Conservation (phyloP, 1,139 yeast species). For the Suhomyces choctaworum region DNA sequence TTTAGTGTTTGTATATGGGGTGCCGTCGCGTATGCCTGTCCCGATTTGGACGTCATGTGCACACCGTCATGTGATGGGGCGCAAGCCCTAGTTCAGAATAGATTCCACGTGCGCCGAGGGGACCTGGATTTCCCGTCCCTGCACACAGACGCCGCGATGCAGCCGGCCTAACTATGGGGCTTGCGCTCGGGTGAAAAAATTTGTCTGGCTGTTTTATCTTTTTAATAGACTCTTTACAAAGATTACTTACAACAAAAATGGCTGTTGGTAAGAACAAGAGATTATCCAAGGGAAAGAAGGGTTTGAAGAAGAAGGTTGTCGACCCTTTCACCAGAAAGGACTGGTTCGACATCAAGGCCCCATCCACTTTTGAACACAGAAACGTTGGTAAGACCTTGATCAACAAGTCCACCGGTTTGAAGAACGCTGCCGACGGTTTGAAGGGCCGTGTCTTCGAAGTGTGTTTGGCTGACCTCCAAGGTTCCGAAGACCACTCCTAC, state of each 20-base stretch:
- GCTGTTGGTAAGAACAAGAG: conserved; percentile 98
- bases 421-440: conserved; percentile 73
- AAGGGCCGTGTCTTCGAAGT: conserved; percentile 55
- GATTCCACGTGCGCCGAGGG: background rate
- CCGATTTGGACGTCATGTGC: conserved; percentile 5
- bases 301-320: conserved; percentile 91
- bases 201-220: conserved; percentile 11
- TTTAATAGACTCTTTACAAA: conserved; percentile 11
- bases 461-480: conserved; percentile 52
- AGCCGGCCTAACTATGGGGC: conserved; percentile 3
- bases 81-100: background rate
- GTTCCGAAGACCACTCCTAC: conserved; percentile 54
- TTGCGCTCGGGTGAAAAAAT: conserved; percentile 2
- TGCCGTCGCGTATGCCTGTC: conserved; percentile 6
- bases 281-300: conserved; percentile 94
- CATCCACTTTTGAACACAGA: conserved; percentile 91
- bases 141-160: conserved; percentile 4
- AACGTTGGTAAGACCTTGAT: conserved; percentile 92
- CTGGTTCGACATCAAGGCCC: conserved; percentile 95
- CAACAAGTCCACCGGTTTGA: conserved; percentile 91
- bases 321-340: conserved; percentile 96
- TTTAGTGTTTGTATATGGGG: background rate
- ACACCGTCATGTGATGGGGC: conserved; percentile 3
- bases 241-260: conserved; percentile 39
- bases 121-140: background rate